Base-by-base conservation (phyloP, 148 eudicot species). In the Fagopyrum homotropicum region DNA sequence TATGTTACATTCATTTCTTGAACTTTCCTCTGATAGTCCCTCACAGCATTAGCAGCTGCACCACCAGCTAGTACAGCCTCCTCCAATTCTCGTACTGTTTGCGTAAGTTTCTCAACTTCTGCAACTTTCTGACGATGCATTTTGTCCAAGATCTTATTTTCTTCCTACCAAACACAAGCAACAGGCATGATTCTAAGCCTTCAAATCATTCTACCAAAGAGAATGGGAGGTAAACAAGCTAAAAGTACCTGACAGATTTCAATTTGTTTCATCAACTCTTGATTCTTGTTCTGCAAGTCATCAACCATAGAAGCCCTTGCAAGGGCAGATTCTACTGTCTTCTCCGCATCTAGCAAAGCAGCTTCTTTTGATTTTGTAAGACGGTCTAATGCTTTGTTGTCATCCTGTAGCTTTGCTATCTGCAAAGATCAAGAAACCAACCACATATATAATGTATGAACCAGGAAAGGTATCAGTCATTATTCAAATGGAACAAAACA, bases 31-130 rank as follows among this genome's bases (percentile, higher is more conserved):
- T 89, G 90, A 68, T 87, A 87, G 79, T 89, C 93, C 79, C 93
- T 85, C 73, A 89, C 93, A 78, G 90, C 93, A 80, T 89, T 89
- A 72, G 93, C 93, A 81, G 93, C 90, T 49, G 93, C 93, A 81
- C 89, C 93, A 72, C 93, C 93, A 78, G 93, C 90, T 82, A 89
- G 89, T 59, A 89, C 93, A 78, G 90, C 90, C 82, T 89, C 93
- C 79, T 89, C 93, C 76, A 89, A 85, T 78, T 89, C 93, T 45
- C 81, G 84, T 35, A 89, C 90, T 22, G 89, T 87, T 82, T 87
- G 89, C 56, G 90, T 87, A 73, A 89, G 86, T 80, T 87, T 89
- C 83, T 87, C 93, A 74, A 89, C 90, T 79, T 89, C 93, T 12
- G 90, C 89, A 84, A 89, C 93, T 81, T 89, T 89, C 69, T 87